phyloP scores from a whole-genome alignment of 2,329 filamentous ascomycete species.

The Diaporthe sp. region DNA sequence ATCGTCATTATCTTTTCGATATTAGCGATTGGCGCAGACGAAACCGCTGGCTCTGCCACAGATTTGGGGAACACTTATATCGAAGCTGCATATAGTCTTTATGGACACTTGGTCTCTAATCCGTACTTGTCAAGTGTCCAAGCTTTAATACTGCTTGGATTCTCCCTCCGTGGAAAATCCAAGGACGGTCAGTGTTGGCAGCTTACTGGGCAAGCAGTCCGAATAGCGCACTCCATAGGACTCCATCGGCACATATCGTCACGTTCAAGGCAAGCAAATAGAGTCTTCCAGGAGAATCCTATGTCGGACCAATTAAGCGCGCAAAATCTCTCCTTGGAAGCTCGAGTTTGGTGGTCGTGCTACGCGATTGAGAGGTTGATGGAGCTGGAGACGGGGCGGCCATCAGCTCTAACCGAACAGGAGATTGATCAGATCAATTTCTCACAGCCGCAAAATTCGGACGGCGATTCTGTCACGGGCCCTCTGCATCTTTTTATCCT shows the following conservation, averaged over 20 bases:
- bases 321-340: conserved; percentile 17
- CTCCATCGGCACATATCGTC: conserved; percentile 42
- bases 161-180: conserved; percentile 41
- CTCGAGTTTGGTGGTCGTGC: conserved; percentile 43
- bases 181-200: conserved; percentile 48
- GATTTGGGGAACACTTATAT: conserved; percentile 7
- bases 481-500: neutral
- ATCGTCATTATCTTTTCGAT: neutral
- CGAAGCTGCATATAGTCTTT: conserved; percentile 10
- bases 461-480: neutral
- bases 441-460: neutral
- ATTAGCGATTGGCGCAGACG: conserved; percentile 11
- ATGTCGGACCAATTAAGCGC: neutral
- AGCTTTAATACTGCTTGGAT: conserved; percentile 41
- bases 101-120: conserved; percentile 1
- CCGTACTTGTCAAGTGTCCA: conserved; percentile 10
- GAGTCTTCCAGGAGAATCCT: neutral
- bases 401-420: conserved; percentile 43
- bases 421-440: conserved; percentile 19
- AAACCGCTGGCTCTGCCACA: neutral
- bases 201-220: conserved; percentile 45
- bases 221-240: conserved; percentile 46
- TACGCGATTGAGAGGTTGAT: conserved; percentile 45
- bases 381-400: conserved; percentile 46
- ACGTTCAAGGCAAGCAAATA: conserved; percentile 2